Conservation (phyloP, 2,329 filamentous ascomycete species). For the Plenodomus biglobosus region DNA sequence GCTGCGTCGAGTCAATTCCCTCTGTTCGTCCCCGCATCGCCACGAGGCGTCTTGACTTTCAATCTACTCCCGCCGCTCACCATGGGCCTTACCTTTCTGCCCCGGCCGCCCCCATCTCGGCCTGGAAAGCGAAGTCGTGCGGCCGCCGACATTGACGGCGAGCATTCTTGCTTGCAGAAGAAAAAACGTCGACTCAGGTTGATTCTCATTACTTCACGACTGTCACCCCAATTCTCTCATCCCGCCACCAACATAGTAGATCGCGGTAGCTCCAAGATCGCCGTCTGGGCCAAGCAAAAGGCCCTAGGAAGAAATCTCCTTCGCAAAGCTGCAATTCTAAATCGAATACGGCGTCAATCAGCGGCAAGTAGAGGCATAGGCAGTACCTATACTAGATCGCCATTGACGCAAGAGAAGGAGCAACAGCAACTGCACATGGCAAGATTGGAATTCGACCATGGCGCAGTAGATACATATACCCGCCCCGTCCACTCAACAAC, state of each 20-base stretch:
- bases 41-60: conserved; percentile 39
- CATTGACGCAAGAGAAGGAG: conserved; percentile 36
- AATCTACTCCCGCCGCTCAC: conserved; percentile 24
- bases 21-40: conserved; percentile 8
- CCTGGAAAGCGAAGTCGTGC: conserved; percentile 55
- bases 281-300: conserved; percentile 52
- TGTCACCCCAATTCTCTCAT: conserved; percentile 68
- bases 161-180: conserved; percentile 52
- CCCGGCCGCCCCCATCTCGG: conserved; percentile 21
- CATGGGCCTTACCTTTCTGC: conserved; percentile 42
- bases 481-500: conserved; percentile 23
- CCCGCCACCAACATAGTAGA: conserved; percentile 71
- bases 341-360: conserved; percentile 55
- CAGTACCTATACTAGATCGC: conserved; percentile 16
- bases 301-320: conserved; percentile 56
- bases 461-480: conserved; percentile 37
- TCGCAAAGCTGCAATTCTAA: conserved; percentile 67
- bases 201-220: conserved; percentile 66
- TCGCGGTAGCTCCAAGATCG: conserved; percentile 56
- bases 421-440: conserved; percentile 37
- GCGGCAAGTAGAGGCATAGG: conserved; percentile 22
- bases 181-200: conserved; percentile 70
- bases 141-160: conserved; percentile 59
- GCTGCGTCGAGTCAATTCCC: conserved; percentile 9
- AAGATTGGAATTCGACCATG: conserved; percentile 33